phyloP scores from a whole-genome alignment of 805 yeast genomes.

The Saturnispora sanitii region DNA sequence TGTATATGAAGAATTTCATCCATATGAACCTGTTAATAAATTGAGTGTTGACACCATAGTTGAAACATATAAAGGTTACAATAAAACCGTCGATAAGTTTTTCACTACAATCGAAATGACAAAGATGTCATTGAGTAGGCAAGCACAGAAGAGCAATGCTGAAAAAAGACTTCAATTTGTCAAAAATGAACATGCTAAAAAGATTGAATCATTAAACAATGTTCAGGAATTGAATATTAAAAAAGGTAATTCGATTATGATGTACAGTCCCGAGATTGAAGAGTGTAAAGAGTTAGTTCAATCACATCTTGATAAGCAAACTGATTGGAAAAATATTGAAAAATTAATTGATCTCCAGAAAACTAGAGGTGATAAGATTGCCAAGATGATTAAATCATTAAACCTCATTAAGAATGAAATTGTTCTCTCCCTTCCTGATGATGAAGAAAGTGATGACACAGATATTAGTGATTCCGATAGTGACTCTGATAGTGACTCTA shows the following conservation, averaged over 20 bases:
- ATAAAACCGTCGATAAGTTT: constrained; percentile 70
- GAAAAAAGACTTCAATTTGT: constrained; percentile 67
- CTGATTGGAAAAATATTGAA: constrained; percentile 92
- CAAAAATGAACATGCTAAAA: constrained; percentile 57
- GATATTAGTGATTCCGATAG: constrained; percentile 25
- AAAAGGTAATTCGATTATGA: constrained; percentile 67
- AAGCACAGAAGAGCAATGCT: constrained; percentile 69
- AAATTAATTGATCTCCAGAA: constrained; percentile 63
- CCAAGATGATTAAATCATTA: constrained; percentile 57
- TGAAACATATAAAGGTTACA: constrained; percentile 53
- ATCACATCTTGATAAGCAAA: constrained; percentile 61
- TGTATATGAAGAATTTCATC: constrained; percentile 46
- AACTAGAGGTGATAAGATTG: constrained; percentile 51
- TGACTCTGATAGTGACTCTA: constrained; percentile 26
- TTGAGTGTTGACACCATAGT: constrained; percentile 24
- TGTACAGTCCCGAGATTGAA: constrained; percentile 61
- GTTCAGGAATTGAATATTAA: constrained; percentile 54
- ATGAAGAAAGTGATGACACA: constrained; percentile 25
- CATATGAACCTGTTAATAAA: constrained; percentile 36
- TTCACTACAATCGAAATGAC: constrained; percentile 81
- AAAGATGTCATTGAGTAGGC: constrained; percentile 62
- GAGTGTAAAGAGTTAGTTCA: constrained; percentile 62
- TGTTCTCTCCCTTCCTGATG: constrained; percentile 42
- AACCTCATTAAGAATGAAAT: constrained; percentile 62
- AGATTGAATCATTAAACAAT: constrained; percentile 53